These are phyloP conservation scores for Beauveria rudraprayagi DNA, from an alignment of 2,329 filamentous ascomycete genomes.

Conservation along the genomic window DNA sequence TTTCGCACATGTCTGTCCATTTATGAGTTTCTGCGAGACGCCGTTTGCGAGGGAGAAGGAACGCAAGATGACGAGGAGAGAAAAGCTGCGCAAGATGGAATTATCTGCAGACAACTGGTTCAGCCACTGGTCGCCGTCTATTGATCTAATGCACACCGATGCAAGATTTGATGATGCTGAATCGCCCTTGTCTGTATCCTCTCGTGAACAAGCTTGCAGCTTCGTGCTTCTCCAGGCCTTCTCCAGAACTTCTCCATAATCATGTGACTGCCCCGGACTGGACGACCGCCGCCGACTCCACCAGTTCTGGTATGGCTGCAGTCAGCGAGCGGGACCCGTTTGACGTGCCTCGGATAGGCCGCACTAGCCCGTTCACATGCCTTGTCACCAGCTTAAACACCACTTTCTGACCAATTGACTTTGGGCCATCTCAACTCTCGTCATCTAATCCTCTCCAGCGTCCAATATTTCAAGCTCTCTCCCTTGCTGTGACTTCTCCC, in stretches of 20 bases:
- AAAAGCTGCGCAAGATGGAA: not conserved
- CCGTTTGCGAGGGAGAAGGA: not conserved
- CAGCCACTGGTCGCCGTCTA: not conserved
- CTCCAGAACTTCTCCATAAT: slow-evolving; percentile 4
- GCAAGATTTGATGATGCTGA: not conserved
- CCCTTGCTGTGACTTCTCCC: not conserved
- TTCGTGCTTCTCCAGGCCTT: not conserved
- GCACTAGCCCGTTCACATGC: slow-evolving; percentile 10
- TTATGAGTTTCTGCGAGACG: not conserved
- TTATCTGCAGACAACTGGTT: not conserved
- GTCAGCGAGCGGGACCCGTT: slow-evolving; percentile 6
- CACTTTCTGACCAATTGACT: not conserved
- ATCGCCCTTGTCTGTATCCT: not conserved
- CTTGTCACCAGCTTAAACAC: not conserved
- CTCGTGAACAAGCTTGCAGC: not conserved
- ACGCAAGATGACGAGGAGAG: too few species aligned
- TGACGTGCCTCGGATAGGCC: slow-evolving; percentile 12
- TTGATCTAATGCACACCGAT: not conserved
- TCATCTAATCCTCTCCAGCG: not conserved
- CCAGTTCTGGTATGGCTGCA: not conserved
- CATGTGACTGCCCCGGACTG: slow-evolving; percentile 12
- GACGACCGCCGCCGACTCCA: not conserved
- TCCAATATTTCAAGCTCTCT: not conserved
- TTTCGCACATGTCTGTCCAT: not conserved
- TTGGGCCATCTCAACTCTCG: not conserved